Conservation (phyloP, 164 flowering plant species). For the Warburgia ugandensis region DNA sequence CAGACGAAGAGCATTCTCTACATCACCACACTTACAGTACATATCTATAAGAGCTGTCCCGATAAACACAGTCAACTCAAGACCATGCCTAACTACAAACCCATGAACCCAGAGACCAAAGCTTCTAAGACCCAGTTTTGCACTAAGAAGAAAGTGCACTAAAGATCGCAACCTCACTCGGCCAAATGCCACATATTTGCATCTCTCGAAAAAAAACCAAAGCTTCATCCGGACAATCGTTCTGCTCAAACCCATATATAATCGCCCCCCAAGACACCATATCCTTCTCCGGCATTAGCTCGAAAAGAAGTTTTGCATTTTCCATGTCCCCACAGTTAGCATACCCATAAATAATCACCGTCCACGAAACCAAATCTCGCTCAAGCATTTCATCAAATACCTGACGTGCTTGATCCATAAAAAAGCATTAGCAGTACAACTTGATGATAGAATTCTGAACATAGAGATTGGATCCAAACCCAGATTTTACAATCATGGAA, state of each 20-base stretch:
- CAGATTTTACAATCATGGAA: conserved; percentile 1
- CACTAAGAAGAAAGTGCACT: conserved; percentile 9
- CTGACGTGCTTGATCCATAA: conserved; percentile 1
- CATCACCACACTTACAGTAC: too few species aligned
- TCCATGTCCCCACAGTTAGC: conserved; percentile 1
- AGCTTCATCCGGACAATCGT: conserved; percentile 7
- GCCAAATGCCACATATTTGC: neutral
- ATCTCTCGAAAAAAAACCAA: conserved; percentile 9
- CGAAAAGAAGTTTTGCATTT: conserved; percentile 1
- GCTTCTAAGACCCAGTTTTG: conserved; percentile 1
- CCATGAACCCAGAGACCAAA: conserved; percentile 11
- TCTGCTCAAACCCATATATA: conserved; percentile 4
- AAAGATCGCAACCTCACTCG: too few species aligned
- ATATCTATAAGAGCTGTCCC: conserved; percentile 11
- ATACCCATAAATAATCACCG: conserved; percentile 6
- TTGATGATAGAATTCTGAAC: conserved; percentile 3
- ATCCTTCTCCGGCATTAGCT: conserved; percentile 10
- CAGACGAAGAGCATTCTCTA: neutral
- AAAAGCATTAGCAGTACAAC: conserved; percentile 1
- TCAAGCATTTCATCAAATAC: conserved; percentile 12
- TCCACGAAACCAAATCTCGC: conserved; percentile 10
- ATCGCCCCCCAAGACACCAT: conserved; percentile 11
- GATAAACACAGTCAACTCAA: conserved; percentile 3
- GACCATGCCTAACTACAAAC: conserved; percentile 6
- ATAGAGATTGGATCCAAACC: conserved; percentile 1